Conservation (phyloP, 2,329 filamentous ascomycete species). For the Leptographium radiaticola region DNA sequence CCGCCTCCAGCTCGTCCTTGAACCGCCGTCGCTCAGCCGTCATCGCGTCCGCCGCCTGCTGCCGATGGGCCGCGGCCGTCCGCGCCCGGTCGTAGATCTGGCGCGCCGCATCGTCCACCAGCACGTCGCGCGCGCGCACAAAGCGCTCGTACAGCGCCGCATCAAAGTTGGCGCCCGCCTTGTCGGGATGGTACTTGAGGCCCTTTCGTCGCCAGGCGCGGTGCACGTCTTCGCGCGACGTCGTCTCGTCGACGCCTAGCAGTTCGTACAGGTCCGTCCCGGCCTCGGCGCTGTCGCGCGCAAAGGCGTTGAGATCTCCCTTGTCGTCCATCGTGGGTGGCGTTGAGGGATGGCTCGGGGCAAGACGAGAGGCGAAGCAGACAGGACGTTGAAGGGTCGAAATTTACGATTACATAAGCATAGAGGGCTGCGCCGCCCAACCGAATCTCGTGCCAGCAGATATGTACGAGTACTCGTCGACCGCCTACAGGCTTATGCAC, state of each 20-base stretch:
- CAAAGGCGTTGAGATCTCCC: slow-evolving; percentile 36
- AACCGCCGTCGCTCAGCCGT: slow-evolving; percentile 60
- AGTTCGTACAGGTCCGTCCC: slow-evolving; percentile 66
- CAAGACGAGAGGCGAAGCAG: neutral
- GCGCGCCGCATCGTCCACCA: slow-evolving; percentile 57
- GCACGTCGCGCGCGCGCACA: slow-evolving; percentile 74
- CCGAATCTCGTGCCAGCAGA: no score
- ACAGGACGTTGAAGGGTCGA: neutral
- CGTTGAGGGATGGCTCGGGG: neutral
- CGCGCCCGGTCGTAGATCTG: slow-evolving; percentile 67
- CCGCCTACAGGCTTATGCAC: neutral
- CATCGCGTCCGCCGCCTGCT: slow-evolving; percentile 59
- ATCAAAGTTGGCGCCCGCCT: slow-evolving; percentile 63
- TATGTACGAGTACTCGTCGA: no score
- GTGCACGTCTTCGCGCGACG: slow-evolving; percentile 60
- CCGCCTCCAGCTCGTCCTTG: slow-evolving; percentile 73
- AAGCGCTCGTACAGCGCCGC: slow-evolving; percentile 74
- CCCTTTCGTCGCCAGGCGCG: slow-evolving; percentile 68
- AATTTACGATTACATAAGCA: no score
- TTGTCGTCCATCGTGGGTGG: slow-evolving; percentile 18
- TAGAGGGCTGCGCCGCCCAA: no score
- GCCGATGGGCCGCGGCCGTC: slow-evolving; percentile 55
- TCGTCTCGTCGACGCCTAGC: slow-evolving; percentile 51
- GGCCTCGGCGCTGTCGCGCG: slow-evolving; percentile 46
- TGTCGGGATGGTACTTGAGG: slow-evolving; percentile 90